These are phyloP conservation scores for Lipomyces yamanashiensis DNA, from an alignment of 805 yeast species.

Conservation along the genomic window DNA sequence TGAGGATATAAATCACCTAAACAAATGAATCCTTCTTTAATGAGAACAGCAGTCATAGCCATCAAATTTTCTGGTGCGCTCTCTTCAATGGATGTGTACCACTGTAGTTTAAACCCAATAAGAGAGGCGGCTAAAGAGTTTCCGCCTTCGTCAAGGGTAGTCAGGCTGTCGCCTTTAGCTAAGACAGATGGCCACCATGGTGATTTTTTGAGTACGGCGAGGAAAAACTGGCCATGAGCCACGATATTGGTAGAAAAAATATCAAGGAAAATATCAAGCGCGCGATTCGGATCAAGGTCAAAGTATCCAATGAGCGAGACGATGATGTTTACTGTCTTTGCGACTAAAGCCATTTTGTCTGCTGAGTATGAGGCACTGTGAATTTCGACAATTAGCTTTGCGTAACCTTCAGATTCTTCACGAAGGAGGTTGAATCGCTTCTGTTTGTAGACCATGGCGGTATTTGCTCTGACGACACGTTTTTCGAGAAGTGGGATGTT, in stretches of 20 bases:
- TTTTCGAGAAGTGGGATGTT: constrained; percentile 43
- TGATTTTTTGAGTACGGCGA: constrained; percentile 57
- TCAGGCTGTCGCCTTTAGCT: constrained; percentile 4
- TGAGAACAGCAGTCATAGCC: constrained; percentile 57
- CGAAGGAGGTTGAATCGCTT: constrained; percentile 67
- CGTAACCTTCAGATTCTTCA: constrained; percentile 80
- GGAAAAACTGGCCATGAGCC: constrained; percentile 51
- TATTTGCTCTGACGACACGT: constrained; percentile 50
- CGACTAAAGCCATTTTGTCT: constrained; percentile 41
- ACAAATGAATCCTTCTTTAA: constrained; percentile 69
- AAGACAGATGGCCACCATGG: constrained; percentile 68
- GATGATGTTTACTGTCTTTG: constrained; percentile 53
- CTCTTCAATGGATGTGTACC: constrained; percentile 42
- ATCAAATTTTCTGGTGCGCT: constrained; percentile 52
- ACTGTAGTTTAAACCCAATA: constrained; percentile 53
- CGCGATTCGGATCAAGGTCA: constrained; percentile 71
- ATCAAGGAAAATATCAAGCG: constrained; percentile 65
- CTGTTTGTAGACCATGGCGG: constrained; percentile 52
- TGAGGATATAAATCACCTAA: constrained; percentile 64
- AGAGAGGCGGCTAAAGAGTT: constrained; percentile 59
- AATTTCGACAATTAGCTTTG: constrained; percentile 53
- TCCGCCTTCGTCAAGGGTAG: constrained; percentile 53
- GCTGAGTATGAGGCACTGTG: constrained; percentile 29
- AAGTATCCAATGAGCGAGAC: constrained; percentile 72
- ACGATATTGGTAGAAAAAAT: constrained; percentile 54